Conservation (phyloP, 2,329 filamentous ascomycete species). For the Teratosphaeria nubilosa region DNA sequence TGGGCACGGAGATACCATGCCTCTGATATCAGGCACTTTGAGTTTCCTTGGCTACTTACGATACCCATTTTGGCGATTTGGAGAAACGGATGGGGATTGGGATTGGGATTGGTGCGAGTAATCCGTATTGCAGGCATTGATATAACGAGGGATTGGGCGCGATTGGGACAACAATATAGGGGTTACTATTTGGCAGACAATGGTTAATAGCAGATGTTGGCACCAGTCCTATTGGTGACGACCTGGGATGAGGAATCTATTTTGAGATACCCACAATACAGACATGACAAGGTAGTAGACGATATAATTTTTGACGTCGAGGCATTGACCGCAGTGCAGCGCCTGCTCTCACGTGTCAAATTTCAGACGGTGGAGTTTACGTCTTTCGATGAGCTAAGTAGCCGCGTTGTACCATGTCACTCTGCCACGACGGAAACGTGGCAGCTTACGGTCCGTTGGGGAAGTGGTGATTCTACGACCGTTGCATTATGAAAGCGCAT, state of each 20-base stretch:
- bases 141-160: not conserved
- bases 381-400: not conserved
- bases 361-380: not conserved
- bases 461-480: not conserved
- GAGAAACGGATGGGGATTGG: not conserved
- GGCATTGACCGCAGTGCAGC: not conserved
- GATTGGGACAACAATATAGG: not conserved
- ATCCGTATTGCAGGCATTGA: not conserved
- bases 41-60: constrained; percentile 1
- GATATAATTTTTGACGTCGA: not conserved
- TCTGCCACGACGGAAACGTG: not conserved
- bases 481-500: not conserved
- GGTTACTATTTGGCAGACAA: not conserved
- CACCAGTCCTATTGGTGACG: not conserved
- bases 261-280: not conserved
- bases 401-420: not conserved
- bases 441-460: not conserved
- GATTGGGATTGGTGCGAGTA: not conserved
- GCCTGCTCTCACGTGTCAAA: not conserved
- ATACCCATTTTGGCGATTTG: constrained; percentile 5
- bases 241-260: not conserved
- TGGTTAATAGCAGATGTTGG: not conserved
- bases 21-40: constrained; percentile 16
- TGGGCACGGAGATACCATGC: constrained; percentile 9
- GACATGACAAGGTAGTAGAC: not conserved